Conservation (phyloP, 2,329 filamentous ascomycete genomes). For the Colletotrichum paranaense region DNA sequence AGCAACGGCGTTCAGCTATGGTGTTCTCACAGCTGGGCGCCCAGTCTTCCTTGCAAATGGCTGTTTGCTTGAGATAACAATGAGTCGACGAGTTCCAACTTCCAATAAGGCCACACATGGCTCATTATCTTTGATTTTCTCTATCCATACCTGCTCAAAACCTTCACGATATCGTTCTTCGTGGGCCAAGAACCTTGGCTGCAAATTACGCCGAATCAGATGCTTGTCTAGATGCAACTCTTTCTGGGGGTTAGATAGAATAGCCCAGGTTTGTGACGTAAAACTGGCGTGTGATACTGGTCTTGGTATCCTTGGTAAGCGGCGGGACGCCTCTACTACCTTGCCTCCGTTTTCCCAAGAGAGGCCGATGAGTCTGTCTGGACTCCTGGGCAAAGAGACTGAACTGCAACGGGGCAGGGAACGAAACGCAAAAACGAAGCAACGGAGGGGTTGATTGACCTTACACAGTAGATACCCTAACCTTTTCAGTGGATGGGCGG, state of each 20-base stretch:
- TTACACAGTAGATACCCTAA: not conserved
- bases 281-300: conserved; percentile 7
- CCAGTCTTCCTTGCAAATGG: not conserved
- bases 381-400: conserved; percentile 8
- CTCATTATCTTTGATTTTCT: not conserved
- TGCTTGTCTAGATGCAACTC: not conserved
- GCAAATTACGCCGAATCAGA: conserved; percentile 9
- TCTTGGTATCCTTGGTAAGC: conserved; percentile 31
- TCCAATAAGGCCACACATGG: not conserved
- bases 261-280: conserved; percentile 23
- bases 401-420: not conserved
- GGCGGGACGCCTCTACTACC: not conserved
- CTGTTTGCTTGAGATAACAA: not conserved
- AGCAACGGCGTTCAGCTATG: not conserved
- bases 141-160: not conserved
- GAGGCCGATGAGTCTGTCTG: not conserved
- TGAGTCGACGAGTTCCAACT: not conserved
- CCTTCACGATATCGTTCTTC: not conserved
- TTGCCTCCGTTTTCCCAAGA: not conserved
- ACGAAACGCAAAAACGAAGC: conserved; percentile 8
- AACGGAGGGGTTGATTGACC: conserved; percentile 4
- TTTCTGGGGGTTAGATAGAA: not conserved
- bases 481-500: conserved; percentile 28
- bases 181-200: conserved; percentile 26
- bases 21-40: not conserved